Conservation (phyloP, 306 rosid genomes). For the Medicago truncatula region MtrunA17r5.0-ANR NC_053044.1:8384001-8384500, state of each 20-base stretch:
- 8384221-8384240: slow-evolving; percentile 69
- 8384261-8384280: slow-evolving; percentile 91
- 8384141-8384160: slow-evolving; percentile 72
- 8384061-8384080: slow-evolving; percentile 21
- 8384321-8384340: slow-evolving; percentile 56
- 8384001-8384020: not conserved
- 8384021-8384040: not conserved
- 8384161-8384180: slow-evolving; percentile 72
- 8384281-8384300: slow-evolving; percentile 84
- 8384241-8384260: slow-evolving; percentile 88
- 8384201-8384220: slow-evolving; percentile 65
- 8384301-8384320: slow-evolving; percentile 66
- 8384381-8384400: slow-evolving; percentile 50
- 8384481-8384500: slow-evolving; percentile 94
- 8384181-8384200: slow-evolving; percentile 55
- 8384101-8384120: slow-evolving; percentile 38
- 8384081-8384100: slow-evolving; percentile 21
- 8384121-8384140: slow-evolving; percentile 55
- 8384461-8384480: slow-evolving; percentile 98
- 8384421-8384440: slow-evolving; percentile 56
- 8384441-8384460: slow-evolving; percentile 61
- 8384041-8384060: not conserved
- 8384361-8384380: slow-evolving; percentile 49
- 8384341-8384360: slow-evolving; percentile 50
- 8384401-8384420: slow-evolving; percentile 46